Conservation (phyloP, 495 filamentous ascomycete species). For the Tetracladium setigerum region DNA sequence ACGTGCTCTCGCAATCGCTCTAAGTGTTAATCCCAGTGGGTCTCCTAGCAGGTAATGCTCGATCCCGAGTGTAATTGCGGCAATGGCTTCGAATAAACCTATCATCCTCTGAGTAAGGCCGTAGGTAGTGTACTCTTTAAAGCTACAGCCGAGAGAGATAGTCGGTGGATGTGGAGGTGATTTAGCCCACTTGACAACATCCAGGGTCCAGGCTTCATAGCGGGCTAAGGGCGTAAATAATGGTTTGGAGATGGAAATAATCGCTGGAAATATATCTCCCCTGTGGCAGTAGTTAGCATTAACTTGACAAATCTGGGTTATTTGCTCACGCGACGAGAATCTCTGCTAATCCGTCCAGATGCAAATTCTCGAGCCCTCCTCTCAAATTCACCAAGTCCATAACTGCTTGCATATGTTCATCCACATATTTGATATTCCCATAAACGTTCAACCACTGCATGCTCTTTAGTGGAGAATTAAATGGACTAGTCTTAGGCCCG, state of each 20-base stretch:
- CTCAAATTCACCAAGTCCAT: neutral
- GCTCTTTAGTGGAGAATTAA: conserved; percentile 1
- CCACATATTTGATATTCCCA: neutral
- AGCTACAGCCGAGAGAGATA: neutral
- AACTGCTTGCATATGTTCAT: conserved; percentile 3
- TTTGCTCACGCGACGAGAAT: neutral
- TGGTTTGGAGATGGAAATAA: neutral
- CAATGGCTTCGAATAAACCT: neutral
- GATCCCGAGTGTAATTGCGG: conserved; percentile 1
- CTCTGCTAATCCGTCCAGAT: neutral
- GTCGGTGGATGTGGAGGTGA: neutral
- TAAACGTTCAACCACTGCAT: conserved; percentile 8
- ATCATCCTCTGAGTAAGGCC: conserved; percentile 1
- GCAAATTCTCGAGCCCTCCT: conserved; percentile 5
- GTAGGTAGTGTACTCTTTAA: neutral
- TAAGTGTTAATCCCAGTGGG: neutral
- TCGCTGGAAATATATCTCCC: too few species aligned
- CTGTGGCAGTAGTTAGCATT: too few species aligned
- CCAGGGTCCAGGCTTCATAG: neutral
- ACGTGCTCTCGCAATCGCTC: neutral
- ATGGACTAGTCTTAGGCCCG: neutral
- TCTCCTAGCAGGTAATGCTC: neutral
- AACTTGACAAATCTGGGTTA: too few species aligned
- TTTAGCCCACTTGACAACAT: neutral
- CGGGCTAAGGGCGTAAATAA: neutral